Base-by-base conservation (phyloP, 2,329 filamentous ascomycete species). In the Septoria petroselini region DNA sequence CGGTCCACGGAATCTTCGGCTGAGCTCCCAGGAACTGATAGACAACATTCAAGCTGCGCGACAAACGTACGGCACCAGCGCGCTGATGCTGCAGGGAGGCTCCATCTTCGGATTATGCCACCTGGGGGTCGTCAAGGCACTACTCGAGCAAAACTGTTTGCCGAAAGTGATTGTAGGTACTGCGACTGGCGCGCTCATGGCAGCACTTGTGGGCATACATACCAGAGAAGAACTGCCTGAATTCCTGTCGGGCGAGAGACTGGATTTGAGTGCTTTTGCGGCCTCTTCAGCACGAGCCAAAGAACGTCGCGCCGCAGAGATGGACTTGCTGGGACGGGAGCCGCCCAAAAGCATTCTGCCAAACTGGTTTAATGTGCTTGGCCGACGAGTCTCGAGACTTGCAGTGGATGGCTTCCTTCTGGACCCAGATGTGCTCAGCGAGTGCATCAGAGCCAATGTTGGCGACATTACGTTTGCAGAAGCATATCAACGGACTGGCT, bases 391-490 rank as follows among this genome's bases (percentile, higher is more conserved):
- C 7, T 75, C 73, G 47, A 79, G 90, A 38, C 90, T 91, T 63
- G 75, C 84, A 41, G 75, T 75, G 31, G 85, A 91, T 59, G 90
- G 90, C 0, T 89, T 94, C 63, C 86, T 95, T 52, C 77, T 95
- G 23, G 90, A 96, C 23, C 50, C 50, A 2, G 46, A 53, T 40
- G 84, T 94, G 7, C 71, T 97, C 38, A 89, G 94, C 65, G 82
- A 91, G 51, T 91, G 88, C 59, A 85, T 96, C 11, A 80, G 85
- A 50, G 82, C 84, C 11, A 95, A 95, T 59, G 83, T 95, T 11
- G 91, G 90, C 7, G 86, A 95, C 62, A 67, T 95, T 54, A 96
- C 91, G 0, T 97, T 97, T 63, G 88, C 94, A 68, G 91, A 96
- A 71, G 91, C 91, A 0, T 95, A 91, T 64, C 80, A 84, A 43